Conservation (phyloP, 768 basidiomycete genomes). For the Leccinum disarticulatum region DNA sequence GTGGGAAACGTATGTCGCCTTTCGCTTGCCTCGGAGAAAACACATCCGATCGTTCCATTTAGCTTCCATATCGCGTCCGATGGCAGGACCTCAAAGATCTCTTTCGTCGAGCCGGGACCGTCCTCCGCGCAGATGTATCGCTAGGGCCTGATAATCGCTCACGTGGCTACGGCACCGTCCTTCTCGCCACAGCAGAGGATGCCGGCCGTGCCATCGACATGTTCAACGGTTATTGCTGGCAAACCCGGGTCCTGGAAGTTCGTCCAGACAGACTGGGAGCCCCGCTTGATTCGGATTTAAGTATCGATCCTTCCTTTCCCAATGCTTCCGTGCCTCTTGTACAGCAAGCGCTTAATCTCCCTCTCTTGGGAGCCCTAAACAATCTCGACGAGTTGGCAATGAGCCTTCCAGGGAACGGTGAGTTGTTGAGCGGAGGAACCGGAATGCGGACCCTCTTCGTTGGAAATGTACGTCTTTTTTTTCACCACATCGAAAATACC, state of each 20-base stretch:
- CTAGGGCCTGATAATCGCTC: conserved; percentile 88
- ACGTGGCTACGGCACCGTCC: conserved; percentile 91
- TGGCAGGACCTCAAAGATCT: conserved; percentile 99
- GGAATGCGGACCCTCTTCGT: conserved; percentile 71
- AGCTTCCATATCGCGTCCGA: conserved; percentile 95
- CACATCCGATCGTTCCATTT: conserved; percentile 2
- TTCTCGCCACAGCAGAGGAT: conserved; percentile 92
- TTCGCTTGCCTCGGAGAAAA: neutral
- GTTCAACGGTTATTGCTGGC: conserved; percentile 98
- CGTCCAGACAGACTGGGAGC: conserved; percentile 73
- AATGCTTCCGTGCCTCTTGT: conserved; percentile 19
- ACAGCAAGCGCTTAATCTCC: conserved; percentile 19
- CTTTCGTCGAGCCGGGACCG: conserved; percentile 92
- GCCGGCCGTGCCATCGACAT: conserved; percentile 92
- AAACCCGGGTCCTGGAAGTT: conserved; percentile 88
- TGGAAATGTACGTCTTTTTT: conserved; percentile 68
- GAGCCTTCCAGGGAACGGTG: conserved; percentile 16
- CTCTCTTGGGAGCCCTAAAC: conserved; percentile 13
- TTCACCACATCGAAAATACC: conserved; percentile 6
- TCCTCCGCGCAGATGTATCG: conserved; percentile 75
- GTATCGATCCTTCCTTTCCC: conserved; percentile 12
- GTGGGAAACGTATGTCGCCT: conserved; percentile 81
- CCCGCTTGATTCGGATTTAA: conserved; percentile 25
- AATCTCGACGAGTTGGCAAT: conserved; percentile 21
- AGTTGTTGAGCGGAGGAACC: conserved; percentile 29